Base-by-base conservation (phyloP, 352 stramenopile species). In the Peronospora belbahrii region DNA sequence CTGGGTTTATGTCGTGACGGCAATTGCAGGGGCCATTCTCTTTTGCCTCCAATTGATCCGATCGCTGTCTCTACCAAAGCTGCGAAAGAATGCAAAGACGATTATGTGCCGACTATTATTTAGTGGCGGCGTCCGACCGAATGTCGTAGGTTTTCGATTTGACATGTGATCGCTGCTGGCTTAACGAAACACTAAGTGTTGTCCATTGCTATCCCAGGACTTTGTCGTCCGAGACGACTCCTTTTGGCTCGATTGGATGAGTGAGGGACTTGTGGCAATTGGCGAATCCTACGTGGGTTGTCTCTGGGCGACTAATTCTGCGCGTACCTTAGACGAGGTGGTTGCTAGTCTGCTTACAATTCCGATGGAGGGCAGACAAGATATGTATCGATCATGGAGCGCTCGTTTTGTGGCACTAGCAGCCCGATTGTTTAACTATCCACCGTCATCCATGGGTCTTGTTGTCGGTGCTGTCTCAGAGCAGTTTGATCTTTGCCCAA, bases 201-300 rank as follows among this genome's bases (percentile, higher is more conserved):
- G 28, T 34, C 42, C 38, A n/a, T 28, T 58, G n/a, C 2, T 41
- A 18, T 10, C 45, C 5, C 8, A 92, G 80, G 77, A 89, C 31
- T 87, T 92, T 63, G 57, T 86, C 17, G 72, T 89, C 6, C 74
- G 74, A 14, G 72, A 88, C 42, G 71, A 88, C 27, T 73, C 76
- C 0, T 85, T 92, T 43, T 92, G 81, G 81, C 58, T 92, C 7
- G 81, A 92, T 52, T 92, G 81, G 81, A 90, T 92, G 77, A 84
- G 75, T 28, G 78, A 89, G 20, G 81, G 81, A 2, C 71, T 92
- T 10, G 66, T 92, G 5, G 75, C 75, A 6, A 92, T 92, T 32
- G 81, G 81, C 6, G 81, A 92, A 41, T 87, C 81, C 1, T 92
- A 88, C 44, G 66, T 92, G 1, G 76, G 72, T 14, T 77, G 75